Percentiles rank a stretch among this genome's conserved stretches.
Evolutionary conservation across 2,329 filamentous ascomycete species (phyloP).

Genomic region (Penicillium italicum): DNA sequence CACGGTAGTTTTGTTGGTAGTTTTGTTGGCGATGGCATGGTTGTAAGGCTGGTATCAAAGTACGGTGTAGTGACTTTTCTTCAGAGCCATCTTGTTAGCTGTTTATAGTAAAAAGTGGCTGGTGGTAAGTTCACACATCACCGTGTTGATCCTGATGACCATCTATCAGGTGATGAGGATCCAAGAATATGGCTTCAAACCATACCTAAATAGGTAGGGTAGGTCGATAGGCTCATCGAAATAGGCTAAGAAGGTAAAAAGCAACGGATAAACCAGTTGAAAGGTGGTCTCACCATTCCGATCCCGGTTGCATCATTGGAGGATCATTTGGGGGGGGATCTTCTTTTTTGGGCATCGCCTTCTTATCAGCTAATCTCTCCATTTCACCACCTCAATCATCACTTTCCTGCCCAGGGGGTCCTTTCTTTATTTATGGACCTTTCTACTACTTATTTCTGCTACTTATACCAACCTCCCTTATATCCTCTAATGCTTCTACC

Average conservation of each 20-base stretch:
- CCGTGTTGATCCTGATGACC: conserved; percentile 36
- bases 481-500: neutral
- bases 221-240: neutral
- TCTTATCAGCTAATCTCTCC: conserved; percentile 6
- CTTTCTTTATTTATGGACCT: neutral
- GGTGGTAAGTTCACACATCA: conserved; percentile 1
- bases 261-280: neutral
- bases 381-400: neutral
- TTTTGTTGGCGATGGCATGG: neutral
- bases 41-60: neutral
- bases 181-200: neutral
- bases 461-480: neutral
- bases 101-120: neutral
- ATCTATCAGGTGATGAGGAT: conserved; percentile 17
- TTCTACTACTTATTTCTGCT: neutral
- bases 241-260: neutral
- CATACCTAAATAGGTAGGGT: neutral
- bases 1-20: too few relatives aligned
- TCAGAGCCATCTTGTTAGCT: neutral
- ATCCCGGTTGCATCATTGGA: conserved; percentile 20
- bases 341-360: neutral
- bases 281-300: conserved; percentile 6
- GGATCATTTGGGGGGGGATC: conserved; percentile 11
- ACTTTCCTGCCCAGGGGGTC: neutral
- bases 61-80: neutral